A percentile compares a stretch with the other conserved stretches of the same genome.
Conservation (phyloP, 2,329 filamentous ascomycete genomes). For the Cryphonectria carpinicola region DNA sequence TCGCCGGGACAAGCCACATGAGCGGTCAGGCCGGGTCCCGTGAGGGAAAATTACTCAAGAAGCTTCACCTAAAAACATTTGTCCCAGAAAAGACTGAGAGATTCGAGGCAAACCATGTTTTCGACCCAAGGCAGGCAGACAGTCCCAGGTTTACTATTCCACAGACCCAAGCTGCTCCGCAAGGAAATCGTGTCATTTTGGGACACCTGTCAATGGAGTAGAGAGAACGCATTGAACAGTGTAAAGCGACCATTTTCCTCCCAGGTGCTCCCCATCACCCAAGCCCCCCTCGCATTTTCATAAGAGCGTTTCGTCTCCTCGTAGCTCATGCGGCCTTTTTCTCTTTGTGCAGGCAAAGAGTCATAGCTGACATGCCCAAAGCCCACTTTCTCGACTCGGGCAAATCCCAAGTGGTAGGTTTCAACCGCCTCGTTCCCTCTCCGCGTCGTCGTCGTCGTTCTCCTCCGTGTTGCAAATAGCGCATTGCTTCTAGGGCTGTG, state of each 20-base stretch:
- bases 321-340: not conserved
- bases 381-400: not conserved
- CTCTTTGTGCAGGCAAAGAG: not conserved
- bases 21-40: not conserved
- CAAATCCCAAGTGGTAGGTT: not conserved
- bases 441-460: not conserved
- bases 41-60: not conserved
- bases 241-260: not conserved
- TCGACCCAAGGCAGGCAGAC: not conserved
- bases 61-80: not conserved
- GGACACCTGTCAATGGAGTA: not conserved
- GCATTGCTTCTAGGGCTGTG: not conserved
- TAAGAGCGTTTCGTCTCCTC: not conserved
- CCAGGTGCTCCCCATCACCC: not conserved
- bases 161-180: not conserved
- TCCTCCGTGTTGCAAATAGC: not conserved
- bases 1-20: not conserved
- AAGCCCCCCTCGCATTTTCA: not conserved
- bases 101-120: not conserved
- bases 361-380: not conserved
- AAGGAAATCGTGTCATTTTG: not conserved
- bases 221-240: not conserved
- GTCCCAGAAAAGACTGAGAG: not conserved
- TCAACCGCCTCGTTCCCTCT: not conserved
- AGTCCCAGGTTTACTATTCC: not conserved